phyloP scores from a whole-genome alignment of 2,329 filamentous ascomycete species.

The Neoascochyta sp. region DNA sequence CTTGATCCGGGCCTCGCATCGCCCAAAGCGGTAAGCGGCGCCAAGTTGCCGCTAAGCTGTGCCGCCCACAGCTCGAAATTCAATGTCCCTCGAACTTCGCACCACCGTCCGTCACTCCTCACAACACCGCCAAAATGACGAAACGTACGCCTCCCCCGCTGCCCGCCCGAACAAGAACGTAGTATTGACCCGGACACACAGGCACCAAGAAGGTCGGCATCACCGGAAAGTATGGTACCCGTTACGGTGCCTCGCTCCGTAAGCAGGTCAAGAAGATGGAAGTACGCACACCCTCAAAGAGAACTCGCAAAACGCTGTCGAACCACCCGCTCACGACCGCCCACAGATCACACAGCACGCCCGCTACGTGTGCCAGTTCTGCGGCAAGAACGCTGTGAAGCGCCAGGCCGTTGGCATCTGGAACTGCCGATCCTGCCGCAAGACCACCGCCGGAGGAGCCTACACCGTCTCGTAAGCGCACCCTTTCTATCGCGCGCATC shows the following conservation, averaged over 20 bases:
- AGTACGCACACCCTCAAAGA: conserved; percentile 26
- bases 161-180: conserved; percentile 5
- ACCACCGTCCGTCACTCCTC: conserved; percentile 15
- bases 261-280: conserved; percentile 99
- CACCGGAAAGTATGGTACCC: conserved; percentile 95
- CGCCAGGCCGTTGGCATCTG: conserved; percentile 91
- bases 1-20: too few species aligned
- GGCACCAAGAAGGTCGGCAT: conserved; percentile 73
- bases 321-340: conserved; percentile 21
- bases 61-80: conserved; percentile 10
- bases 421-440: conserved; percentile 93
- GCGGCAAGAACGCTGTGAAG: conserved; percentile 86
- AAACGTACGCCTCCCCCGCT: conserved; percentile 30
- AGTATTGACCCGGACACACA: conserved; percentile 20
- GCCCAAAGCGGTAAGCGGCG: conserved; percentile 4
- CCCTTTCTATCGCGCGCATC: conserved; percentile 2
- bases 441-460: conserved; percentile 89
- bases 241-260: conserved; percentile 98
- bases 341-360: conserved; percentile 84
- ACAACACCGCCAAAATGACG: conserved; percentile 54
- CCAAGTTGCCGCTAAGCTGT: conserved; percentile 8
- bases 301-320: too few species aligned
- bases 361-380: conserved; percentile 91
- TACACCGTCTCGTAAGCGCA: conserved; percentile 87
- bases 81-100: conserved; percentile 13